A percentile compares a stretch with the other conserved stretches of the same genome.
phyloP scores from a whole-genome alignment of 2,329 filamentous ascomycete species.

The Chaetomiaceae sp. region DNA sequence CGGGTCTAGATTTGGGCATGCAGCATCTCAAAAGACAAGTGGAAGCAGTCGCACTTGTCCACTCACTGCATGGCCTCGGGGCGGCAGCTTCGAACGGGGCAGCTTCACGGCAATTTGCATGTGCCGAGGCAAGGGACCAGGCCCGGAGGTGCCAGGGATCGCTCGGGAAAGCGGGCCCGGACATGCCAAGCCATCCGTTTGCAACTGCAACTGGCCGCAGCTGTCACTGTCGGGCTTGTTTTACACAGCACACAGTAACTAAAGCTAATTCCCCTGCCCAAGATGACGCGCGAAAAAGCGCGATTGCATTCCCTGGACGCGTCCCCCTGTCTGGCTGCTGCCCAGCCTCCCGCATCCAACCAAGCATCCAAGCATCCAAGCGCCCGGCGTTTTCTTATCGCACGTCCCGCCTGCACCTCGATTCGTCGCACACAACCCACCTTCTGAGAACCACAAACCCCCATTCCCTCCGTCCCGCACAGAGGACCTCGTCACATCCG shows the following conservation, averaged over 20 bases:
- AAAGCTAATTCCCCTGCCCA: constrained; percentile 12
- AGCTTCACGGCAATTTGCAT: constrained; percentile 26
- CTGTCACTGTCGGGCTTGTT: constrained; percentile 3
- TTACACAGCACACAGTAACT: too few species aligned
- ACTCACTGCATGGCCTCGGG: constrained; percentile 1
- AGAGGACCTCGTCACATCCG: constrained; percentile 23
- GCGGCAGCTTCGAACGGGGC: constrained; percentile 9
- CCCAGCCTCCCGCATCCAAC: constrained; percentile 20
- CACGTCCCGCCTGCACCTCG: constrained; percentile 7
- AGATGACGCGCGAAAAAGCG: constrained; percentile 27
- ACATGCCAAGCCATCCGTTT: neutral
- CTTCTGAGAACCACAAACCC: constrained; percentile 1
- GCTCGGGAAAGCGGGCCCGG: neutral
- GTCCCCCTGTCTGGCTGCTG: constrained; percentile 26
- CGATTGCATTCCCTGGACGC: constrained; percentile 19
- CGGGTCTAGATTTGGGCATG: neutral
- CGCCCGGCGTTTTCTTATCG: constrained; percentile 18
- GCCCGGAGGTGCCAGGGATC: constrained; percentile 1
- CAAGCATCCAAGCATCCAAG: neutral
- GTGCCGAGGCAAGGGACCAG: constrained; percentile 30
- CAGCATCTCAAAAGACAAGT: neutral
- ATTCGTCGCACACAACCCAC: constrained; percentile 18
- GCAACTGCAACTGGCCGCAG: constrained; percentile 6
- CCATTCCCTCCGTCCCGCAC: neutral
- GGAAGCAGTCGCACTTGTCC: too few species aligned